Evolutionary conservation across 768 basidiomycete genomes (phyloP).

Genomic region (Amanita rubescens): DNA sequence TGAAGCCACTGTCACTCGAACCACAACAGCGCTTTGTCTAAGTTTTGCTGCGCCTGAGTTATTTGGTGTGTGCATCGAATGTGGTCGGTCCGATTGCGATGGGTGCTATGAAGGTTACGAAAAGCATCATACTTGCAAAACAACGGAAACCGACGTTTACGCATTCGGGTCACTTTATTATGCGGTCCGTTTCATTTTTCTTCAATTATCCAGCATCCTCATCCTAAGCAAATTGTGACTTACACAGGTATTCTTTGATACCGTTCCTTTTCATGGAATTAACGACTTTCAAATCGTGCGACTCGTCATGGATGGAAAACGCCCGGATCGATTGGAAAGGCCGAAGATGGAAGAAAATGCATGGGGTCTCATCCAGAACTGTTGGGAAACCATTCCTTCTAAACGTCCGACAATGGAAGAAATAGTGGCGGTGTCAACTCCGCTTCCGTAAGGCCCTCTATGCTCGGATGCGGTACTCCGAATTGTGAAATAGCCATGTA

Average conservation of each 20-base stretch:
- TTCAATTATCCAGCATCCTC: not conserved
- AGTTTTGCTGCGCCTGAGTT: not conserved
- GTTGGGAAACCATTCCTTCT: not conserved
- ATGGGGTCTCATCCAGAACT: not conserved
- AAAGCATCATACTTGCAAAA: not conserved
- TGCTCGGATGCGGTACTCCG: too few relatives aligned
- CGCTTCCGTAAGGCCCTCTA: too few relatives aligned
- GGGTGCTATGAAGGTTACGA: too few relatives aligned
- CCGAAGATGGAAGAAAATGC: not conserved
- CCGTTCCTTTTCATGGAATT: too few relatives aligned
- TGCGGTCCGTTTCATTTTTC: not conserved
- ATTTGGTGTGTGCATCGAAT: not conserved
- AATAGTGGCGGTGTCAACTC: too few relatives aligned
- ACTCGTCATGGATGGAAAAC: too few relatives aligned
- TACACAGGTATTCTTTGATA: not conserved
- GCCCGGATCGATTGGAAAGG: too few relatives aligned
- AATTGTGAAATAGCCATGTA: not conserved
- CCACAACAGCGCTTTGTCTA: not conserved
- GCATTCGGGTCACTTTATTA: conserved; percentile 3
- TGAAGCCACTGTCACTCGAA: too few relatives aligned
- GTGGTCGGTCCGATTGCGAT: too few relatives aligned
- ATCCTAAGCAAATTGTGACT: not conserved
- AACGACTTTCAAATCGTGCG: not conserved
- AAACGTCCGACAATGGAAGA: too few relatives aligned
- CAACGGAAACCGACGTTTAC: not conserved